These are phyloP conservation scores for Aspergillus sp. DNA, from an alignment of 2,329 filamentous ascomycete genomes.

Conservation along the genomic window DNA sequence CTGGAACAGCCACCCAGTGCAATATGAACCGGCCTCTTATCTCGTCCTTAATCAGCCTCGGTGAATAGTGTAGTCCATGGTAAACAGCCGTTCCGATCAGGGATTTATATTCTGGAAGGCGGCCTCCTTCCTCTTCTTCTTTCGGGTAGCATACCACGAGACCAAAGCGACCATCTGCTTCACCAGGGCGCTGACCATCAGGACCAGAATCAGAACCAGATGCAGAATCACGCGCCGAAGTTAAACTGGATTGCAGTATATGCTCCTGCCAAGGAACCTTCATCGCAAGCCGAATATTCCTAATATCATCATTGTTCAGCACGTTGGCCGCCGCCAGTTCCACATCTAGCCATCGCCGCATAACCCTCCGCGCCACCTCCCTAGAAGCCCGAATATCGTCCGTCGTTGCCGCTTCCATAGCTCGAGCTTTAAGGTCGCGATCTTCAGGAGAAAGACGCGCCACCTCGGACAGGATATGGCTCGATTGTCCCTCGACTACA, in stretches of 20 bases:
- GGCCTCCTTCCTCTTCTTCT: slow-evolving; percentile 2
- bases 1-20: slow-evolving; percentile 7
- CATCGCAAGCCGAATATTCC: slow-evolving; percentile 10
- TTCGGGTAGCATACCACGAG: slow-evolving; percentile 9
- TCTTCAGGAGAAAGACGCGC: slow-evolving; percentile 9
- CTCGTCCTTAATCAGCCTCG: slow-evolving; percentile 6
- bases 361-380: slow-evolving; percentile 4
- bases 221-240: too few relatives aligned
- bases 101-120: slow-evolving; percentile 5
- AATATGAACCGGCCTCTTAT: slow-evolving; percentile 8
- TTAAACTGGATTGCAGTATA: not conserved
- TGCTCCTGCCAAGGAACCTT: slow-evolving; percentile 15
- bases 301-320: slow-evolving; percentile 7
- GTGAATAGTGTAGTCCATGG: slow-evolving; percentile 9
- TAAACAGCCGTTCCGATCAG: slow-evolving; percentile 11
- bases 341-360: not conserved
- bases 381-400: slow-evolving; percentile 8
- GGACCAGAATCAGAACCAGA: too few relatives aligned
- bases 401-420: slow-evolving; percentile 10
- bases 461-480: slow-evolving; percentile 4
- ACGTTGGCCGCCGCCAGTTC: slow-evolving; percentile 1
- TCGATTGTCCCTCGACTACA: slow-evolving; percentile 1
- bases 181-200: not conserved
- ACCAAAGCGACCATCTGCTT: slow-evolving; percentile 8
- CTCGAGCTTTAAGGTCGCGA: slow-evolving; percentile 10